Base-by-base conservation (phyloP, 139 green algal species). In the Chlorella sp. region DNA sequence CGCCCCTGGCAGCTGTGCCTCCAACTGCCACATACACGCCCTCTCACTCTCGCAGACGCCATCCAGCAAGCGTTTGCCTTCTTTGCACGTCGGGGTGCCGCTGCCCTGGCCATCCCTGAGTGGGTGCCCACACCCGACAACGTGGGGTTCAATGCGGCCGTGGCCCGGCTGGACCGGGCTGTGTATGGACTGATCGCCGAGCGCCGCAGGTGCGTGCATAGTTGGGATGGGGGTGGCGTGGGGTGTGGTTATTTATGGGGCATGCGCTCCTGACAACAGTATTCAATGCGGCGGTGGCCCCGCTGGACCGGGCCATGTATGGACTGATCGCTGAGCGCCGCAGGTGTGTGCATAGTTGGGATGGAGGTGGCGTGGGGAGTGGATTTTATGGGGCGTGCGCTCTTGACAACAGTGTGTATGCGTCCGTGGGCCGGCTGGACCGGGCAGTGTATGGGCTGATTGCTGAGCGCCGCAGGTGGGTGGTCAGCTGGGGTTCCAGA, bases 61-160 rank as follows among this genome's bases (percentile, higher is more conserved):
- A 93, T 97, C 73, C 81, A 83, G 57, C 89, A 91, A 30, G 97
- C 97, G 0, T 98, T 98, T 83, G 86, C 92, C 2, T 97, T 95
- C 89, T 98, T 98, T 84, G 91, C 93, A 0, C 87, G 85, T 57
- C 89, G 94, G 0, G 92, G 83, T 39, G 83, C 83, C 66, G 40
- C 83, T 0, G 83, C 83, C 21, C 28, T 80, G 66, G 64, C 36
- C 11, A 34, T 80, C 21, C 83, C 64, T 2, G 83, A 88, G 37
- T 86, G 95, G 95, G 84, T 98, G 69, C 97, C 97, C 37, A 97
- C 94, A 0, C 95, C 95, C 7, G 95, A 97, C 71, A 98, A 99
- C 90, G 40, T 96, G 24, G 91, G 92, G 36, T 98, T 97, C 93
- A 92, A 87, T 0, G 91, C 89, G 5, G 96, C 97, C 4, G 97